Percentiles rank a stretch among this genome's conserved stretches.
Evolutionary conservation across 176 grass and related monocot species (phyloP).

Genomic region (Aechmea fasciata): DNA sequence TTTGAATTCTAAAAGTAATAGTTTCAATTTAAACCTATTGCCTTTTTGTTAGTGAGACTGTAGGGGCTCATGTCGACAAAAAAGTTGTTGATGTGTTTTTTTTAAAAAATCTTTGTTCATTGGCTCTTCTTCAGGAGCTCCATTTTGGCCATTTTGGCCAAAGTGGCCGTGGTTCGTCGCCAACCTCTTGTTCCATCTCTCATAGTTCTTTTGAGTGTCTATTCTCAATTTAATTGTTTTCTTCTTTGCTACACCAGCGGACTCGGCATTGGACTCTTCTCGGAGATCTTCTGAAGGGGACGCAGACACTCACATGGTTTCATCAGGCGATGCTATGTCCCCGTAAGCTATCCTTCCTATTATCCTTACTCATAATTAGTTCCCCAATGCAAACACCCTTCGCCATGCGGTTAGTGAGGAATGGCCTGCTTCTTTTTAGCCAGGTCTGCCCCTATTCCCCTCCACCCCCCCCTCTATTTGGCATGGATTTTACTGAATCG

Average conservation of each 20-base stretch:
- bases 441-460: conserved; percentile 44
- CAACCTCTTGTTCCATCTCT: background rate
- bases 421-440: conserved; percentile 71
- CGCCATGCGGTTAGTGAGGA: conserved; percentile 31
- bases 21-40: no score
- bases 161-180: background rate
- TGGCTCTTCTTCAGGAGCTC: no score
- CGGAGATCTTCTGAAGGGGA: conserved; percentile 52
- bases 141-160: no score
- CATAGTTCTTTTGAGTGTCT: background rate
- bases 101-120: no score
- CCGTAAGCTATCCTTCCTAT: conserved; percentile 29
- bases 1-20: no score
- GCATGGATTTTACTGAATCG: conserved; percentile 41
- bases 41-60: no score
- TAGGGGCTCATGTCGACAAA: no score
- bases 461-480: background rate
- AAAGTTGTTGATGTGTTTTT: no score
- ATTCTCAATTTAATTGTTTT: conserved; percentile 10
- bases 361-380: conserved; percentile 8
- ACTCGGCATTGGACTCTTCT: conserved; percentile 48
- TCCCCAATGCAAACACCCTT: conserved; percentile 24
- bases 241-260: conserved; percentile 39
- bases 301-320: conserved; percentile 54
- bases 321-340: conserved; percentile 66